Percentiles rank a stretch among this genome's conserved stretches.
Evolutionary conservation across 116 monocot genomes (phyloP).

Genomic region (Trichopus zeylanicus): DNA sequence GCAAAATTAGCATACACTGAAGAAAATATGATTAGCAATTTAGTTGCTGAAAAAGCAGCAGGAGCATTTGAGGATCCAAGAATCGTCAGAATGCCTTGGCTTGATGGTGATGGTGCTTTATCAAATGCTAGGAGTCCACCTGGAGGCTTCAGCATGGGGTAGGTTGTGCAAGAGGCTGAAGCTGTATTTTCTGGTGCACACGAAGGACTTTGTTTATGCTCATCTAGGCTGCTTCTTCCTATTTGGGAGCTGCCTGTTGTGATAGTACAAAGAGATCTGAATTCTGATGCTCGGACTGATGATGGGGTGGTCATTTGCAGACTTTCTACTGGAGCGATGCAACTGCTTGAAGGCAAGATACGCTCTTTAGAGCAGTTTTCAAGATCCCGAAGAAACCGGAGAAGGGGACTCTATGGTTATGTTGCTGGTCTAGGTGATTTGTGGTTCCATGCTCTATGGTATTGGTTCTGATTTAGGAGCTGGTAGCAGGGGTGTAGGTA

Average conservation of each 20-base stretch:
- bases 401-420: slow-evolving; percentile 94
- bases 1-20: slow-evolving; percentile 61
- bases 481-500: slow-evolving; percentile 17
- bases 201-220: slow-evolving; percentile 93
- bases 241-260: slow-evolving; percentile 90
- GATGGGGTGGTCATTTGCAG: slow-evolving; percentile 62
- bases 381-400: slow-evolving; percentile 82
- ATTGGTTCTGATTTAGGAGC: slow-evolving; percentile 26
- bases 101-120: slow-evolving; percentile 43
- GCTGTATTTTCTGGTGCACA: slow-evolving; percentile 91
- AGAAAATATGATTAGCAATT: slow-evolving; percentile 58
- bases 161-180: slow-evolving; percentile 94
- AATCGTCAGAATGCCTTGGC: slow-evolving; percentile 84
- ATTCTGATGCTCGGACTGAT: slow-evolving; percentile 30
- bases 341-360: slow-evolving; percentile 81
- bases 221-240: slow-evolving; percentile 89
- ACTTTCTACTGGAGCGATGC: slow-evolving; percentile 53
- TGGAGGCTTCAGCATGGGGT: slow-evolving; percentile 98
- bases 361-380: slow-evolving; percentile 79
- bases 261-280: slow-evolving; percentile 26
- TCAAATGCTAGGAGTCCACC: slow-evolving; percentile 53
- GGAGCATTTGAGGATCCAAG: slow-evolving; percentile 94
- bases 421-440: slow-evolving; percentile 82
- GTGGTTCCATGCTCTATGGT: slow-evolving; percentile 76
- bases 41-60: slow-evolving; percentile 78